Conservation (phyloP, 2,329 filamentous ascomycete species). For the Neopestalotiopsis sp. region DNA sequence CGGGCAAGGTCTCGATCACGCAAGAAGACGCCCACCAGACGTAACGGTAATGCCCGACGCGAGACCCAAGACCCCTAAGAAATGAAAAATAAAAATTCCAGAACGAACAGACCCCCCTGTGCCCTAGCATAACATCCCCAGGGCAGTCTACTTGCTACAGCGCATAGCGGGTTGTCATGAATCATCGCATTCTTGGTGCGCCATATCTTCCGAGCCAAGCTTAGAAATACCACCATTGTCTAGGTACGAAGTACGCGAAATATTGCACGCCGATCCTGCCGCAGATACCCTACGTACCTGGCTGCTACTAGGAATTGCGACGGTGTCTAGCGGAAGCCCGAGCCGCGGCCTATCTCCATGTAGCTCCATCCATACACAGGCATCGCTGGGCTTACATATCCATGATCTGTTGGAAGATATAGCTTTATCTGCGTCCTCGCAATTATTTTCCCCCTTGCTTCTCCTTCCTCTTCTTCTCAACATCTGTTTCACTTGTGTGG, state of each 20-base stretch:
- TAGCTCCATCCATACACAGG: neutral
- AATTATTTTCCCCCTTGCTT: neutral
- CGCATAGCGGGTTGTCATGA: conserved; percentile 15
- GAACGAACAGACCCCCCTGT: neutral
- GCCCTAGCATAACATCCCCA: neutral
- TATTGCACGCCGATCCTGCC: neutral
- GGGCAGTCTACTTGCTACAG: neutral
- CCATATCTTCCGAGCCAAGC: conserved; percentile 2
- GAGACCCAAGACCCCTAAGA: neutral
- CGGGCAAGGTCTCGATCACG: conserved; percentile 19
- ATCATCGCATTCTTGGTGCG: conserved; percentile 15
- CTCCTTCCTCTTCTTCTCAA: conserved; percentile 12
- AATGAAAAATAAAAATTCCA: neutral
- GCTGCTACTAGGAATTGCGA: conserved; percentile 1
- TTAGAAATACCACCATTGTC: conserved; percentile 9
- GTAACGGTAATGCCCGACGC: conserved; percentile 12
- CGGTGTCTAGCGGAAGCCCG: conserved; percentile 10
- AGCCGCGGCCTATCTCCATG: conserved; percentile 15
- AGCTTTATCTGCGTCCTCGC: conserved; percentile 12
- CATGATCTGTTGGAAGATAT: neutral
- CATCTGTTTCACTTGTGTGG: conserved; percentile 14
- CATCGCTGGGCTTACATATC: neutral
- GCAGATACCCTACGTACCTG: neutral
- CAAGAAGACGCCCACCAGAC: conserved; percentile 18
- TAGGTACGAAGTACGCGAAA: neutral